Base-by-base conservation (phyloP, 345 rosid genomes). In the Arabis alpina region DNA sequence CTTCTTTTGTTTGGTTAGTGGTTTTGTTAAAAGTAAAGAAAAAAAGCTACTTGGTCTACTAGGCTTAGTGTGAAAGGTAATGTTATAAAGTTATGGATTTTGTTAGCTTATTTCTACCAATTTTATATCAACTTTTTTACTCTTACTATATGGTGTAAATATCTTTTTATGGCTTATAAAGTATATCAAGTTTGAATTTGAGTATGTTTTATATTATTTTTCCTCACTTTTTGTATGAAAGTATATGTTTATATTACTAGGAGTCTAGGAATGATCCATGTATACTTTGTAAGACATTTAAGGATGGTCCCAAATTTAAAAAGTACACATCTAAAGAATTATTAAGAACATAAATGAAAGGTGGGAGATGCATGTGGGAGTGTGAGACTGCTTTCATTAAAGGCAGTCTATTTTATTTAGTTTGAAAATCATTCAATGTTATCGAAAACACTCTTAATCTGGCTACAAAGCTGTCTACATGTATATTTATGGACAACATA, bases 291-390 rank as follows among this genome's bases (percentile, higher is more conserved):
- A n/a, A n/a, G n/a, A n/a, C n/a, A n/a, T n/a, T n/a, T n/a, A n/a
- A n/a, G n/a, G n/a, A n/a, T 72, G 77, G 77, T 59, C 73, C 70
- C 48, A 24, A 54, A 54, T 14, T 19, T 23, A 30, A 53, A 62
- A 60, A 16, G 67, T 50, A 28, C 10, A 27, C 42, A 41, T 14
- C 52, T 48, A 49, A 54, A 36, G 28, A 56, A 39, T 24, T 66
- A 49, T n/a, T n/a, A n/a, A 32, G 8, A 66, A 52, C 40, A 59
- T 58, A 60, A 60, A 67, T 60, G 68, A 59, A 53, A 68, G 36
- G 64, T 27, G 44, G 43, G 36, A 52, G 63, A 60, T 68, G 56
- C 77, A 74, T 61, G 57, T 67, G 73, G 63, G 32, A 67, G 68
- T 66, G 61, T 58, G 66, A 50, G 66, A 59, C 10, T 66, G 61